These are phyloP conservation scores for Vigna mungo DNA, from an alignment of 306 rosid genomes.

Conservation along the genomic window DNA sequence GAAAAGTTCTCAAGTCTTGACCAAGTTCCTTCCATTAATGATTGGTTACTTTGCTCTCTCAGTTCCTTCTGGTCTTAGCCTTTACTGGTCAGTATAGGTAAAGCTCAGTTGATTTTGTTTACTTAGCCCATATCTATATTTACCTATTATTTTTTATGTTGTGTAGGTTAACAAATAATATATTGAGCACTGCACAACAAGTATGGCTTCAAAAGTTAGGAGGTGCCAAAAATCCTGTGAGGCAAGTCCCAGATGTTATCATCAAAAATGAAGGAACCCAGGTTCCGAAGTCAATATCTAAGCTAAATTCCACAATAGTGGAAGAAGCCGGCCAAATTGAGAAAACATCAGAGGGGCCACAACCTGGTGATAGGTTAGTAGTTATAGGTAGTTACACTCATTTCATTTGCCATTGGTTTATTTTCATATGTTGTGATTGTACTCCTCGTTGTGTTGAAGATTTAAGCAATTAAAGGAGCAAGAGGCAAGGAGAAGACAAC, in stretches of 20 bases:
- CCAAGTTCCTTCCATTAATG: constrained; percentile 88
- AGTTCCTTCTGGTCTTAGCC: constrained; percentile 99
- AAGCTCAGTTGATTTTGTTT: constrained; percentile 38
- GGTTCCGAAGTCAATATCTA: constrained; percentile 60
- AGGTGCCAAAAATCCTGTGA: constrained; percentile 72
- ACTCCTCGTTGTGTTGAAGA: constrained; percentile 53
- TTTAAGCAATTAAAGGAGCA: constrained; percentile 86
- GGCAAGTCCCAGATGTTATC: constrained; percentile 53
- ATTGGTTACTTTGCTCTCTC: constrained; percentile 97
- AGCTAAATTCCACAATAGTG: constrained; percentile 46
- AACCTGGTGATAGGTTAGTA: constrained; percentile 84
- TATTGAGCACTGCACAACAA: constrained; percentile 95
- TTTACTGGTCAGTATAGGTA: constrained; percentile 79
- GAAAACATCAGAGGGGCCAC: constrained; percentile 61
- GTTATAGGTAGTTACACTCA: constrained; percentile 26
- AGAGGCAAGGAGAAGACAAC: constrained; percentile 69
- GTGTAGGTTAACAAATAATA: constrained; percentile 89
- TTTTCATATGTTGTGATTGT: constrained; percentile 22
- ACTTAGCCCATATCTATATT: constrained; percentile 27
- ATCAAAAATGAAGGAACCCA: constrained; percentile 54
- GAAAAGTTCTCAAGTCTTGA: constrained; percentile 87
- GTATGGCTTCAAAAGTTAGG: constrained; percentile 97
- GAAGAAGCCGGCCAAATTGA: constrained; percentile 57
- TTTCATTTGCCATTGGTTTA: constrained; percentile 9
- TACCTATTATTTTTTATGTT: constrained; percentile 39